Base-by-base conservation (phyloP, 2,329 filamentous ascomycete species). In the Pseudocercospora musae region DNA sequence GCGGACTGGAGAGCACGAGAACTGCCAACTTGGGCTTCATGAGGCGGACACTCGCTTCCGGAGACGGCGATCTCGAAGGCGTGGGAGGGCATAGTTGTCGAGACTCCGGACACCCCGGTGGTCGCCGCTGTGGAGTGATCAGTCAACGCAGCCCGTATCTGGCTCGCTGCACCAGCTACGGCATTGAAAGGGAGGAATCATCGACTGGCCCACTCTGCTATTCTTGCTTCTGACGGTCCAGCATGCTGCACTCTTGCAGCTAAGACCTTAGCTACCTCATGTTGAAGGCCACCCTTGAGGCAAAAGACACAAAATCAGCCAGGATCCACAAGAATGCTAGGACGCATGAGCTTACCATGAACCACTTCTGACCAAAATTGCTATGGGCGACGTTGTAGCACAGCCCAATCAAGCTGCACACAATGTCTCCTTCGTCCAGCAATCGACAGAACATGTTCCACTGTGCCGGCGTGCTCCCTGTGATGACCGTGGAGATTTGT, bases 391-490 rank as follows among this genome's bases (percentile, higher is more conserved):
- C 53, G 20, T 18, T 57, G 33, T 57, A 57, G 53, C 53, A 57
- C 3, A 57, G 53, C 33, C 53, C 53, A 8, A 57, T 57, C 11
- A 57, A 21, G 33, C 53, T 57, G 53, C 53, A 57, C 2, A 57
- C 29, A 31, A 42, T 42, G 21, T 57, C 53, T 18, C 53, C 53
- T 23, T 57, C 53, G n/a, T 57, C 33, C n/a, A 57, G 27, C 8
- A 57, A 23, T 13, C 33, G 27, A 27, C 53, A 57, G 33, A 57
- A 57, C 29, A 57, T 27, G 33, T 57, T 57, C 53, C 53, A 57
- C 31, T 57, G 53, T 21, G 29, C 53, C 13, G 53, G 53, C 7
- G 53, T 57, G 53, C 53, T 57, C 11, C 53, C 53, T 10, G 29
- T 57, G 7, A 57, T 57, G 27, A 57, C 53, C 20, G 53, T 57